Conservation (phyloP, 2,329 filamentous ascomycete genomes). For the Epichloe aotearoae region DNA sequence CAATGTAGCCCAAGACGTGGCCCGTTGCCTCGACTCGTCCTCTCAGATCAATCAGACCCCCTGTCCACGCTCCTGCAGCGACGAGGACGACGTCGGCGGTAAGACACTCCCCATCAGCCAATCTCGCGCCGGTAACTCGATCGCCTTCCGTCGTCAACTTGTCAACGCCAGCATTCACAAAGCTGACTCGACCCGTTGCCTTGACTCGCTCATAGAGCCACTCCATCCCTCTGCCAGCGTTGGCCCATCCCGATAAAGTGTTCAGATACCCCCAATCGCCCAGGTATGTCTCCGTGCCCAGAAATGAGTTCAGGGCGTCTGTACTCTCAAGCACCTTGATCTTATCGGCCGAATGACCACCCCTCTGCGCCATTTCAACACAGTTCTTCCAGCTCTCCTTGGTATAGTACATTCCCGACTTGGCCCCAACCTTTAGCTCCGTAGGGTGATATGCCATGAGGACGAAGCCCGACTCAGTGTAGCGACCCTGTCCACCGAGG, state of each 20-base stretch:
- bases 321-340: constrained; percentile 32
- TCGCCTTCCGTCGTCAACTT: constrained; percentile 26
- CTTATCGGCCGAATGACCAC: constrained; percentile 22
- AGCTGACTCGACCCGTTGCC: constrained; percentile 40
- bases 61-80: constrained; percentile 80
- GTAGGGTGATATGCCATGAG: constrained; percentile 41
- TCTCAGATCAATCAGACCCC: constrained; percentile 60
- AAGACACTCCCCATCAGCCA: constrained; percentile 22
- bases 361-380: constrained; percentile 28
- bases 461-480: constrained; percentile 56
- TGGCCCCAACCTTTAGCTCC: constrained; percentile 16
- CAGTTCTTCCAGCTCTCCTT: constrained; percentile 50
- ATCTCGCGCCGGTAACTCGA: constrained; percentile 39
- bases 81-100: constrained; percentile 62
- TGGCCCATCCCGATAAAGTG: constrained; percentile 62
- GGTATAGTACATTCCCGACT: constrained; percentile 44
- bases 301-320: constrained; percentile 28
- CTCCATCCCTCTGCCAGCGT: constrained; percentile 58
- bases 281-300: constrained; percentile 36
- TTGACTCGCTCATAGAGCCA: constrained; percentile 45
- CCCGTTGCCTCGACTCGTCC: constrained; percentile 70
- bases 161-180: constrained; percentile 36
- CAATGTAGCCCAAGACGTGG: constrained; percentile 67
- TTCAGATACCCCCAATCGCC: constrained; percentile 65
- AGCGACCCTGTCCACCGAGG: constrained; percentile 51